Base-by-base conservation (phyloP, 768 basidiomycete species). In the Boletus rex-veris region DNA sequence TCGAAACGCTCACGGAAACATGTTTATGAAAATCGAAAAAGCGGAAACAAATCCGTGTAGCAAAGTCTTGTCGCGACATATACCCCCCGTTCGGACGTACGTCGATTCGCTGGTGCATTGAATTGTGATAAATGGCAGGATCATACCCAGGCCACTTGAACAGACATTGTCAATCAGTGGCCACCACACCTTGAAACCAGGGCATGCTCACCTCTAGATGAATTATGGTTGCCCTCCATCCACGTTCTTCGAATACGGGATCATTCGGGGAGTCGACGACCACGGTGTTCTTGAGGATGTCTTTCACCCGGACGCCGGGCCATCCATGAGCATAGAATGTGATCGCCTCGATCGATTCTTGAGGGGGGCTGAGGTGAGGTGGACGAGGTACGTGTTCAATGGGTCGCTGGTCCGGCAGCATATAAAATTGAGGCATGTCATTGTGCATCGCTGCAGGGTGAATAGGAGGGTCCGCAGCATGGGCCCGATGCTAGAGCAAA, bases 51-150 rank as follows among this genome's bases (percentile, higher is more conserved):
- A 38, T 38, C 0, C 7, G 15, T n/a, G 7, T 7, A 38, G 37
- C 37, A 12, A 38, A n/a, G 7, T n/a, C 7, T n/a, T 38, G 16
- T 7, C 37, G 37, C 7, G 37, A 12, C 37, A 38, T 16, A 8
- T 38, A 12, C 2, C 7, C 3, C n/a, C 16, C 16, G 37, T 38
- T 12, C 37, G 37, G 37, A 38, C 15, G 7, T n/a, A 38, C 37
- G 37, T 38, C n/a, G 16, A 38, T n/a, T 1, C 37, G 14, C 37
- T 10, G 7, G 14, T n/a, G 7, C 37, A 38, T 38, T 7, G 4
- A 12, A n/a, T 38, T 8, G n/a, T 1, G 5, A 15, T 12, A 15
- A 2, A 12, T 12, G 0, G 0, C n/a, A 15, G 7, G 7, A 7
- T 15, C 37, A 38, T 38, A 38, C 15, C 37, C 37, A 7, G 37